A percentile compares a stretch with the other conserved stretches of the same genome.
Conservation (phyloP, 2,329 filamentous ascomycete species). For the Nemania sp. region DNA sequence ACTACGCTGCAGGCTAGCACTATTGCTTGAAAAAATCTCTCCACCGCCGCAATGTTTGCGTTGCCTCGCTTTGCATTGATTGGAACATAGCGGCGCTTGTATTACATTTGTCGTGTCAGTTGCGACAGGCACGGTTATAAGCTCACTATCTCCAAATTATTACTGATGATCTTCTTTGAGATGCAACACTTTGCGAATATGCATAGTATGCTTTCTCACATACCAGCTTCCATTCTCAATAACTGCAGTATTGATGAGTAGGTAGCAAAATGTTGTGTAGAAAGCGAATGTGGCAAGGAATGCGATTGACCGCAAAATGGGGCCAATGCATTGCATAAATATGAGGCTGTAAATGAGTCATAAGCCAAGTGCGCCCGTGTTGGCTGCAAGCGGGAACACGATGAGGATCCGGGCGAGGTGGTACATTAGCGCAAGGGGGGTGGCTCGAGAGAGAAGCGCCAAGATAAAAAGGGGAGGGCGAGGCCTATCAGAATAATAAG, state of each 20-base stretch:
- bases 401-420: conserved; percentile 31
- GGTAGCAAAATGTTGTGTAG: not conserved
- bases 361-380: conserved; percentile 28
- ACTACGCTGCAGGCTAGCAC: conserved; percentile 2
- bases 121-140: conserved; percentile 9
- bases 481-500: conserved; percentile 14
- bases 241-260: not conserved
- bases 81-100: conserved; percentile 19
- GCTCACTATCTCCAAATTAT: not conserved
- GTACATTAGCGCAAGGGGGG: conserved; percentile 15
- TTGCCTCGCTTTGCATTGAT: conserved; percentile 22
- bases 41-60: conserved; percentile 16
- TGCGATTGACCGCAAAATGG: conserved; percentile 13
- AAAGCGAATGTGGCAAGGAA: not conserved
- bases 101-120: conserved; percentile 14
- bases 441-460: conserved; percentile 21
- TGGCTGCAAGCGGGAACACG: conserved; percentile 31
- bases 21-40: conserved; percentile 14
- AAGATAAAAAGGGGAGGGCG: conserved; percentile 13
- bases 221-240: not conserved
- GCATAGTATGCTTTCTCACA: not conserved
- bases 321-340: conserved; percentile 22
- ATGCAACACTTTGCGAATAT: conserved; percentile 13
- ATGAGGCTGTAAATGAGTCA: conserved; percentile 37
- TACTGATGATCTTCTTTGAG: not conserved